Conservation (phyloP, 768 basidiomycete species). For the Tephrocybe sp. region DNA sequence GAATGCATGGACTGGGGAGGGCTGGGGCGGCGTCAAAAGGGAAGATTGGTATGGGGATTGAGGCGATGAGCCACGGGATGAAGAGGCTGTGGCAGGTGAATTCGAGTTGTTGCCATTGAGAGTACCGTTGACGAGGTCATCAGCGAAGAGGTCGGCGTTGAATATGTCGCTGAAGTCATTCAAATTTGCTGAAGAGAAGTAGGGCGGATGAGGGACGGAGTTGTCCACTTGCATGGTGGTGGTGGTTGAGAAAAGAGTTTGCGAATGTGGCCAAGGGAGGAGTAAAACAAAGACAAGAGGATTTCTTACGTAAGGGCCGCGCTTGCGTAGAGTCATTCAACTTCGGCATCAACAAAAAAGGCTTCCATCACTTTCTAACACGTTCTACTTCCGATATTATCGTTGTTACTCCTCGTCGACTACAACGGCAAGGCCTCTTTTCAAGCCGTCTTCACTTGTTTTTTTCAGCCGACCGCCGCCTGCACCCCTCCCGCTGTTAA, state of each 20-base stretch:
- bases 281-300: constrained; percentile 7
- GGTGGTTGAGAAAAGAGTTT: not conserved
- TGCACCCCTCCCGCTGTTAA: not conserved
- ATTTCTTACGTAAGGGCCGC: constrained; percentile 14
- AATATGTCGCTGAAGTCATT: constrained; percentile 62
- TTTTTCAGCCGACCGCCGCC: too few species aligned
- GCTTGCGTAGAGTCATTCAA: constrained; percentile 14
- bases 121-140: constrained; percentile 23
- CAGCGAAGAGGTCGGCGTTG: constrained; percentile 58
- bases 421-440: not conserved
- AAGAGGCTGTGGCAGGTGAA: constrained; percentile 38
- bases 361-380: constrained; percentile 9
- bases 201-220: constrained; percentile 23
- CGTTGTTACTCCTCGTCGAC: not conserved
- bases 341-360: not conserved
- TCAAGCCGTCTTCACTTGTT: not conserved
- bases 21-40: constrained; percentile 50
- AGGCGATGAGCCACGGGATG: constrained; percentile 43
- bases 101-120: constrained; percentile 18
- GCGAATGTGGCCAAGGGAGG: constrained; percentile 9
- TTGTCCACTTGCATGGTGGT: constrained; percentile 44
- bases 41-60: constrained; percentile 39
- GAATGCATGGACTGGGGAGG: constrained; percentile 31
- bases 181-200: constrained; percentile 21
- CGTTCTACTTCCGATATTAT: constrained; percentile 6